Evolutionary conservation across 2,329 filamentous ascomycete species (phyloP).

Genomic region (Monosporascus sp.): DNA sequence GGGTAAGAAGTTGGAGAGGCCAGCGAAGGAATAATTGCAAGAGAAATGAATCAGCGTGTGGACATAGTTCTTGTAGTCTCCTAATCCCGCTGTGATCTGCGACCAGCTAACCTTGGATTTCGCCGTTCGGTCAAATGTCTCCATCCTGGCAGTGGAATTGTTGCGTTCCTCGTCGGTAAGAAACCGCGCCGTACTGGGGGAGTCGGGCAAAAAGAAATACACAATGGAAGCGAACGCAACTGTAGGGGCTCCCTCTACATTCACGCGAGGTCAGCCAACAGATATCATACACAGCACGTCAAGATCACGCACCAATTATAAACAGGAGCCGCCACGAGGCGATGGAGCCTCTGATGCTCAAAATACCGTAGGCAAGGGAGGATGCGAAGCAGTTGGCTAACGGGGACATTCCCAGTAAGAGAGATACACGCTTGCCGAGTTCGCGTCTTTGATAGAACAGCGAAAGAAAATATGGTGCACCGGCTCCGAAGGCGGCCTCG

Average conservation of each 20-base stretch:
- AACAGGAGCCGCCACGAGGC: conserved; percentile 82
- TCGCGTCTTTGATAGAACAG: conserved; percentile 23
- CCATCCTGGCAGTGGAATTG: conserved; percentile 23
- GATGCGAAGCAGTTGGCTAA: conserved; percentile 80
- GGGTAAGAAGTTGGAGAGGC: conserved; percentile 81
- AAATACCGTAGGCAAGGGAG: conserved; percentile 72
- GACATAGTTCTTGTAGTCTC: conserved; percentile 66
- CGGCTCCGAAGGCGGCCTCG: too few species aligned
- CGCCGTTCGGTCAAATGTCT: too few species aligned
- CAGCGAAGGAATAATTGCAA: conserved; percentile 82
- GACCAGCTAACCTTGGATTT: too few species aligned
- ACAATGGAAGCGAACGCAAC: conserved; percentile 67
- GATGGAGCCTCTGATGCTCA: conserved; percentile 65
- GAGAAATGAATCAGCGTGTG: conserved; percentile 81
- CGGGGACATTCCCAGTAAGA: conserved; percentile 68
- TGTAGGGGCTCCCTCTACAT: conserved; percentile 77
- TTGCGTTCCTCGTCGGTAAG: conserved; percentile 59
- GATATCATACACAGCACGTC: too few species aligned
- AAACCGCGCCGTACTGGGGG: conserved; percentile 59
- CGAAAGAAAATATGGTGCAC: conserved; percentile 31
- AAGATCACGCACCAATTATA: too few species aligned
- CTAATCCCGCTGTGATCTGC: conserved; percentile 54
- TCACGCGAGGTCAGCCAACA: too few species aligned
- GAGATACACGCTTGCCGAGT: conserved; percentile 18
- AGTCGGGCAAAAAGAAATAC: conserved; percentile 73